Evolutionary conservation across 2,329 filamentous ascomycete genomes (phyloP), one percentile per base, ranked within the genome.

Genomic region (Hysterium pulicare): DNA sequence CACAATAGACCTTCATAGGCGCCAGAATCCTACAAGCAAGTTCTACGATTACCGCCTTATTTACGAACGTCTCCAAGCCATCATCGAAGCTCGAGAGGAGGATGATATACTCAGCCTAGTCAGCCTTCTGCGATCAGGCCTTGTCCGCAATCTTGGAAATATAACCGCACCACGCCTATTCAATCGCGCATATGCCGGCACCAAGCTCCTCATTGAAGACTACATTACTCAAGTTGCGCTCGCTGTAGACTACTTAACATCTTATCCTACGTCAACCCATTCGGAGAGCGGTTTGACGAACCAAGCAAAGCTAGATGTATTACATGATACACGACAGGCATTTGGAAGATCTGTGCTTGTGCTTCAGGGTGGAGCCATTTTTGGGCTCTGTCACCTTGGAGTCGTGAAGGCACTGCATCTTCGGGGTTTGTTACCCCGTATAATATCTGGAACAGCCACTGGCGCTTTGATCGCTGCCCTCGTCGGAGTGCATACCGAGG

Each of bases 11-110:
- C n/a, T n/a, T 20, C 31, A 15, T 53, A 89, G 87, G 87, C 86
- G 90, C 44, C 86, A 90, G 57, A 87, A 90, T 57, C 82, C 87
- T 5, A 83, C 82, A 8, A 90, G 84, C 52, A 83, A 83, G 57
- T 81, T 87, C 68, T 96, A 95, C 66, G 89, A 95, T 66, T 91
- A 88, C 73, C 78, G 82, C 41, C 81, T 95, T 46, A 93, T 96
- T 53, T 79, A 85, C 59, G 80, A 87, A 59, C 82, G 90, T 16
- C 74, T 91, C 33, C 78, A 83, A 55, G 83, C 82, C 31, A 79
- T 94, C 44, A 78, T 83, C 47, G 74, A 77, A 37, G 84, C 85
- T 5, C 79, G 84, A 23, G 82, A 87, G 54, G 77, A 82, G 33
- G 81, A 81, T 50, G 85, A 95, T 63, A 77, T 90, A 33, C 75